These are phyloP conservation scores for Phytopythium litorale DNA, from an alignment of 352 stramenopile species.

Conservation along the genomic window DNA sequence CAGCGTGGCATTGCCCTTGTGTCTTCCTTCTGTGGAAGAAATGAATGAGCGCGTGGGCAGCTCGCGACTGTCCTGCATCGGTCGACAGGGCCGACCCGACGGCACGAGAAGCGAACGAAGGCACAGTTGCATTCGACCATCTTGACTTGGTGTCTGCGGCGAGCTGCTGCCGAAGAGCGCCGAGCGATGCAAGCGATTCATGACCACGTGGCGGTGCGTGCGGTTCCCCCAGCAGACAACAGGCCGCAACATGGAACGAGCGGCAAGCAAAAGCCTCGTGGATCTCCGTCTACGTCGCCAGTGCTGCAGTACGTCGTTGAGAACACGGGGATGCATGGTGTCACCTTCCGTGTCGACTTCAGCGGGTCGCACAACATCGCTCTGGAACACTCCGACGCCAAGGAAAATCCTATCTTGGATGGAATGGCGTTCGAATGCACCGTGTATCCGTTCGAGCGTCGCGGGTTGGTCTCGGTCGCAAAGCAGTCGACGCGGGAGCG, in stretches of 20 bases:
- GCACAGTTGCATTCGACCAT: neutral
- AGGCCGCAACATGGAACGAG: neutral
- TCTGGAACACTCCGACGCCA: neutral
- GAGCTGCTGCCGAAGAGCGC: no score
- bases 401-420: neutral
- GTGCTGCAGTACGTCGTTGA: conserved; percentile 40
- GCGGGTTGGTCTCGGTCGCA: conserved; percentile 24
- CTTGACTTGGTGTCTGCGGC: neutral
- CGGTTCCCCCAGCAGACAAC: neutral
- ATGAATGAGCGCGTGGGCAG: no score
- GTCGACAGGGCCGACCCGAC: no score
- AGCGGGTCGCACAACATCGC: conserved; percentile 27
- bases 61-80: no score
- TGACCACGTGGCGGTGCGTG: conserved; percentile 24
- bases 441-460: conserved; percentile 34
- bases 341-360: conserved; percentile 47
- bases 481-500: conserved; percentile 15
- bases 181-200: conserved; percentile 16
- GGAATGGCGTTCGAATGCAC: conserved; percentile 20
- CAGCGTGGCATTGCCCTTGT: neutral
- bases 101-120: neutral
- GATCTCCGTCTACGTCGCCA: neutral
- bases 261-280: neutral
- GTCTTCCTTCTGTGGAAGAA: no score
- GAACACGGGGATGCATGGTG: conserved; percentile 31